Evolutionary conservation across 2,329 filamentous ascomycete species (phyloP), one percentile per base, ranked within the genome.

Genomic region (Fusarium fracticaudum): DNA sequence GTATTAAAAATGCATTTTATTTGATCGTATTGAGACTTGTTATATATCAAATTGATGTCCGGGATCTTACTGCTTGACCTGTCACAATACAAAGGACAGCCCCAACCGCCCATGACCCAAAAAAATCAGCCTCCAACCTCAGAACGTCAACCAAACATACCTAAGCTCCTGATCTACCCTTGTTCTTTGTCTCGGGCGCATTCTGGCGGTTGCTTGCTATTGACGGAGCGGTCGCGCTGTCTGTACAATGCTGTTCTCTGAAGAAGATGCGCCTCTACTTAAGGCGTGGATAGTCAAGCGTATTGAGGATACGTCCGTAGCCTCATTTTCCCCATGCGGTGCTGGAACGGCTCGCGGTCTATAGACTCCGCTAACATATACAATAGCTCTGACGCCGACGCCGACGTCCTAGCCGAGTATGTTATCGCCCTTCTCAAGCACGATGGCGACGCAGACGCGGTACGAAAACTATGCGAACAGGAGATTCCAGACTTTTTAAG

Each of bases 341-440:
- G 8, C 26, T 18, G 24, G 38, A 67, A 55, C 43, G 33, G 38
- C 33, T 55, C 37, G 45, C 68, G 55, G 47, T 40, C 38, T 45
- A 48, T 45, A 43, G 45, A 35, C 37, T 57, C 40, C 24, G 59
- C 68, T 74, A 48, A 78, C 67, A 48, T 33, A n/a, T 18, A 26
- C 60, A 75, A 53, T 72, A 94, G 93, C 60, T 94, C 92, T 35
- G 93, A 95, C 78, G 93, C 93, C 58, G 94, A 96, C 80, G 89
- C 91, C 38, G 93, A 95, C 78, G 93, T 96, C 10, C 90, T 96
- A 7, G 93, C 93, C 53, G 94, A 96, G 77, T 96, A 95, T 80
- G 92, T 96, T n/a, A 87, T 95, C 70, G 93, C 93, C 12, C 88
- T 96, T 26, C 84, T 96, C 51, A 89, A 90, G 72, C 91, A 93